These are phyloP conservation scores for Alloascoidea africana DNA, from an alignment of 805 yeast species.

Conservation along the genomic window DNA sequence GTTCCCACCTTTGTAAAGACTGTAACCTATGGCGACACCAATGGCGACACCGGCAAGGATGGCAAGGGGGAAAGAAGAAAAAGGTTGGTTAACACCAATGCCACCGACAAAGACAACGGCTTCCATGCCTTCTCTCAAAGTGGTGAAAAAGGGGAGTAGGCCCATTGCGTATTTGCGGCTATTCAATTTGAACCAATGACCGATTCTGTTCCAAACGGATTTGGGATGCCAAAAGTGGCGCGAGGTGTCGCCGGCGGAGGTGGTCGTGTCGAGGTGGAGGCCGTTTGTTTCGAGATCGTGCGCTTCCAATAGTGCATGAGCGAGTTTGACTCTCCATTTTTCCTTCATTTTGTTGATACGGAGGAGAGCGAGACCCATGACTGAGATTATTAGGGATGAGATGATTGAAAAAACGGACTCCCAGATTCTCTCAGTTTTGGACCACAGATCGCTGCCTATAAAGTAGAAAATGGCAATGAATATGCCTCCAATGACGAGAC, in stretches of 20 bases:
- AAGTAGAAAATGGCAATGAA: conserved; percentile 59
- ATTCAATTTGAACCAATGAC: conserved; percentile 18
- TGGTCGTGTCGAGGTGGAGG: conserved; percentile 2
- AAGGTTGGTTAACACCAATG: conserved; percentile 60
- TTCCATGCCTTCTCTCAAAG: conserved; percentile 80
- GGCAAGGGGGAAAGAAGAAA: conserved; percentile 49
- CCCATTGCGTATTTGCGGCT: conserved; percentile 54
- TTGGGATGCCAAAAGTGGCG: conserved; percentile 2
- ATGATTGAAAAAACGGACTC: conserved; percentile 73
- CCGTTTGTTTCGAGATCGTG: not conserved
- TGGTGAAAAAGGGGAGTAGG: conserved; percentile 70
- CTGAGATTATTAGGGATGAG: conserved; percentile 64
- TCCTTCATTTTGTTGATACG: conserved; percentile 69
- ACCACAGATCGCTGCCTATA: conserved; percentile 78
- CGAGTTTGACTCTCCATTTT: conserved; percentile 60
- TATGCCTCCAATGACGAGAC: conserved; percentile 57
- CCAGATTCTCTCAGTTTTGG: conserved; percentile 77
- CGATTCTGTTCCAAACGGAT: conserved; percentile 3
- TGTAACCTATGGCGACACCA: conserved; percentile 50
- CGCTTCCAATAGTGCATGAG: conserved; percentile 18
- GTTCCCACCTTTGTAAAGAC: conserved; percentile 66
- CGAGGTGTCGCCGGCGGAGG: conserved; percentile 2
- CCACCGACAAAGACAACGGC: conserved; percentile 91
- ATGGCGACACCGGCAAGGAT: conserved; percentile 38
- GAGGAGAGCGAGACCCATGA: conserved; percentile 76